Evolutionary conservation across 1,284 basidiomycete genomes (phyloP), one percentile per base, ranked within the genome.

Genomic region (Pisolithus thermaeus): DNA sequence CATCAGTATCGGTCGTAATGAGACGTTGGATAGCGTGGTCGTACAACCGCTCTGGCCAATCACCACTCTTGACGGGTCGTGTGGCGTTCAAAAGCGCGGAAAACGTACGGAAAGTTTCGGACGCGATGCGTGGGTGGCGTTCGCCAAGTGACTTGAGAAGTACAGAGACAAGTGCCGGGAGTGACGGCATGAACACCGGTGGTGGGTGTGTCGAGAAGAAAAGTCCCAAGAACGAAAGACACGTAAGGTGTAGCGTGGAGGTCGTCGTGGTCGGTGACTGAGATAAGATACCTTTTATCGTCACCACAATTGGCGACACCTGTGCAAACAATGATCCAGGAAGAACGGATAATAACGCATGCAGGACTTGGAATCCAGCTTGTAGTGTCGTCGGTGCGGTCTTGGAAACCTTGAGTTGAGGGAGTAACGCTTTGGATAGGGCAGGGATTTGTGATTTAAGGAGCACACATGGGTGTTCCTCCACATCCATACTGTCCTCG

Each of bases 181-280:
- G 76, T 35, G 81, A 79, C 22, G 72, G 65, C 3, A 74, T 69
- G 63, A 87, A 95, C 3, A 79, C 76, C 11, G 80, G 70, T 1
- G 87, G 80, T 14, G 86, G 70, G 62, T 98, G 94, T 0, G 86
- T 86, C 16, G 81, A 75, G 70, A 97, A 92, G 71, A 95, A 91
- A 0, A 86, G 74, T 2, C 83, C 77, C 47, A 96, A 80, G 79
- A 98, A 97, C 1, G 87, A 83, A 23, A 98, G 75, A 55, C 85
- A 84, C 0, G 87, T 84, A 44, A 93, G 78, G 54, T 92, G 88
- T 28, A 95, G 72, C 7, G 83, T 77, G 0, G 90, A 83, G 0
- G 87, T 85, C 0, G 83, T 82, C 0, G 83, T 83, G 6, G 80
- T 78, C 1, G 83, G 77, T 2, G 84, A 66, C 53, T 84, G 80